phyloP scores from a whole-genome alignment of 768 basidiomycete genomes.

The Sporobolomyces phaffii region DNA sequence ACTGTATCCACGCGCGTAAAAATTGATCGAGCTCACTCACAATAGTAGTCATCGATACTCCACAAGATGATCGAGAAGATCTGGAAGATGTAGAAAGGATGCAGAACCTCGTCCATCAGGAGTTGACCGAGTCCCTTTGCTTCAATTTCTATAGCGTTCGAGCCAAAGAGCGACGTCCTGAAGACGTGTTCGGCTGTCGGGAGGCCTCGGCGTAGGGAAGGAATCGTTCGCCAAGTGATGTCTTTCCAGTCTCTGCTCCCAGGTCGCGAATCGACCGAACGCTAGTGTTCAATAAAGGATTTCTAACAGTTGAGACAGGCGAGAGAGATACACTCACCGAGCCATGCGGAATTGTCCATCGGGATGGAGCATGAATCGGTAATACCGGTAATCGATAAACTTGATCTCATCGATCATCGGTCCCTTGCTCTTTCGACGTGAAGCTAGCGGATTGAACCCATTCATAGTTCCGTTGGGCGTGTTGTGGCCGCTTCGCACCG shows the following conservation, averaged over 20 bases:
- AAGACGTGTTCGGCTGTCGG: slow-evolving; percentile 55
- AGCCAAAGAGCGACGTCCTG: slow-evolving; percentile 67
- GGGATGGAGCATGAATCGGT: slow-evolving; percentile 79
- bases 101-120: slow-evolving; percentile 87
- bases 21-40: not conserved
- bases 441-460: not conserved
- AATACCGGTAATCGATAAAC: slow-evolving; percentile 85
- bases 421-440: slow-evolving; percentile 12
- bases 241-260: slow-evolving; percentile 89
- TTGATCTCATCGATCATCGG: slow-evolving; percentile 54
- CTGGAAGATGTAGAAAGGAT: slow-evolving; percentile 98
- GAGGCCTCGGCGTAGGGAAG: slow-evolving; percentile 63
- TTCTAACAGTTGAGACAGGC: not conserved
- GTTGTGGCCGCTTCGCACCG: slow-evolving; percentile 7
- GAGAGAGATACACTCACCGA: slow-evolving; percentile 52
- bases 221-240: slow-evolving; percentile 60
- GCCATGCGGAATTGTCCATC: slow-evolving; percentile 75
- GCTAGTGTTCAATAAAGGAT: too few relatives aligned
- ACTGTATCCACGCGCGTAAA: not conserved
- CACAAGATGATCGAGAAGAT: slow-evolving; percentile 88
- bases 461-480: not conserved
- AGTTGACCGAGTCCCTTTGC: slow-evolving; percentile 72
- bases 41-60: slow-evolving; percentile 87
- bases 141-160: slow-evolving; percentile 82
- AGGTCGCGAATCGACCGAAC: too few relatives aligned